Percentiles rank a stretch among this genome's conserved stretches.
These are phyloP conservation scores for Trypanosoma theileri DNA, from an alignment of 208 protist species.

Conservation along the genomic window DNA sequence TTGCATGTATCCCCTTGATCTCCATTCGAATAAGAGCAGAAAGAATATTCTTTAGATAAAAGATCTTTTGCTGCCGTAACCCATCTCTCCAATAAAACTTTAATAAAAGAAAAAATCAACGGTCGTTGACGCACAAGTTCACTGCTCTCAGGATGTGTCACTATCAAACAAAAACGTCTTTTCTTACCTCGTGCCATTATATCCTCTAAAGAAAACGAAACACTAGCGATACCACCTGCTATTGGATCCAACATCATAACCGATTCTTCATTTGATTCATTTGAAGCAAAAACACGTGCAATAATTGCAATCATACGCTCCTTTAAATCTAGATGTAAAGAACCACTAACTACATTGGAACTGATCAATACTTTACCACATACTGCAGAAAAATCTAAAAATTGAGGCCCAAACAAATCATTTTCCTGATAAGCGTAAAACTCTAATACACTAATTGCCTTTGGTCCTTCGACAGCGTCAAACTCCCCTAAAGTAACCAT, in stretches of 20 bases:
- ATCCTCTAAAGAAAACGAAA: conserved; percentile 76
- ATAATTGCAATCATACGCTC: conserved; percentile 53
- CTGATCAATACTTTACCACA: conserved; percentile 23
- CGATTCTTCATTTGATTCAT: conserved; percentile 60
- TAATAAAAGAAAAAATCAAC: conserved; percentile 35
- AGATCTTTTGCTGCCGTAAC: conserved; percentile 31
- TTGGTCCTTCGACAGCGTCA: conserved; percentile 69
- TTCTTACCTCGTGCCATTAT: conserved; percentile 82
- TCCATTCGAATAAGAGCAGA: conserved; percentile 55
- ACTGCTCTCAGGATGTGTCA: conserved; percentile 55
- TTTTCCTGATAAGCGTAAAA: conserved; percentile 55
- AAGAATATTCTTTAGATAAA: conserved; percentile 58
- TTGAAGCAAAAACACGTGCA: conserved; percentile 61
- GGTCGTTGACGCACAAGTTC: conserved; percentile 57
- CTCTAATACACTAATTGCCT: conserved; percentile 62
- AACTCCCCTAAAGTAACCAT: conserved; percentile 79
- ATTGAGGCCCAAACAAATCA: conserved; percentile 18
- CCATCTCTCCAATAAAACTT: conserved; percentile 49
- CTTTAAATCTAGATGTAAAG: conserved; percentile 40
- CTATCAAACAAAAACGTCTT: conserved; percentile 70
- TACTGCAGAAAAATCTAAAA: conserved; percentile 13
- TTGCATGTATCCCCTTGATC: conserved; percentile 58
- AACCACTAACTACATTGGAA: conserved; percentile 42
- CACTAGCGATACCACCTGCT: conserved; percentile 44
- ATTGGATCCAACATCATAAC: conserved; percentile 71